phyloP scores from a whole-genome alignment of 2,329 filamentous ascomycete genomes.

The Fusarium sororula region DNA sequence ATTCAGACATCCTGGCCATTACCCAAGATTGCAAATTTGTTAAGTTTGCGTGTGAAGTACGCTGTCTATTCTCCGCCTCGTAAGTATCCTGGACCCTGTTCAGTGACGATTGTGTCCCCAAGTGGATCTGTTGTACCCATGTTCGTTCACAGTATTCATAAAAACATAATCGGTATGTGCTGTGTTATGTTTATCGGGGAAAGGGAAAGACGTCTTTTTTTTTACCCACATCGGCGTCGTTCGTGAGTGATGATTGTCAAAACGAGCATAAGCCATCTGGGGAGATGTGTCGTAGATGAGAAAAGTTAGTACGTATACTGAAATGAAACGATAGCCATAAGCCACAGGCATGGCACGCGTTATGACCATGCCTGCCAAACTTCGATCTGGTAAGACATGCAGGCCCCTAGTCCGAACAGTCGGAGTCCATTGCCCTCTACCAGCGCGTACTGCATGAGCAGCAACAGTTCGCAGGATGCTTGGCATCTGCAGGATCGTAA shows the following conservation, averaged over 20 bases:
- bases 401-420: background rate
- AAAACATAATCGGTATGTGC: background rate
- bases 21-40: conserved; percentile 6
- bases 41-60: background rate
- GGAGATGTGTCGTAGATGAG: background rate
- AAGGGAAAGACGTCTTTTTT: background rate
- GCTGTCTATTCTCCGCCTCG: background rate
- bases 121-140: background rate
- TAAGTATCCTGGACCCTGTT: conserved; percentile 7
- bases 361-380: background rate
- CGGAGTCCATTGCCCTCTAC: background rate
- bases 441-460: background rate
- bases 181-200: background rate
- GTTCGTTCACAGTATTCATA: background rate
- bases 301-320: background rate
- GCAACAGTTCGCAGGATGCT: conserved; percentile 5
- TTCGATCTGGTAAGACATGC: conserved; percentile 13
- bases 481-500: conserved; percentile 1
- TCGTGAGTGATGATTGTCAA: background rate
- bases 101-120: conserved; percentile 2
- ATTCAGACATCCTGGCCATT: conserved; percentile 9
- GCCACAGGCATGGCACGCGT: background rate
- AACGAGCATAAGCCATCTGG: background rate
- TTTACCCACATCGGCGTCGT: background rate
- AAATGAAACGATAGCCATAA: conserved; percentile 14